Evolutionary conservation across 2,329 filamentous ascomycete species (phyloP).

Genomic region (Cephalotrichum gorgonifer): DNA sequence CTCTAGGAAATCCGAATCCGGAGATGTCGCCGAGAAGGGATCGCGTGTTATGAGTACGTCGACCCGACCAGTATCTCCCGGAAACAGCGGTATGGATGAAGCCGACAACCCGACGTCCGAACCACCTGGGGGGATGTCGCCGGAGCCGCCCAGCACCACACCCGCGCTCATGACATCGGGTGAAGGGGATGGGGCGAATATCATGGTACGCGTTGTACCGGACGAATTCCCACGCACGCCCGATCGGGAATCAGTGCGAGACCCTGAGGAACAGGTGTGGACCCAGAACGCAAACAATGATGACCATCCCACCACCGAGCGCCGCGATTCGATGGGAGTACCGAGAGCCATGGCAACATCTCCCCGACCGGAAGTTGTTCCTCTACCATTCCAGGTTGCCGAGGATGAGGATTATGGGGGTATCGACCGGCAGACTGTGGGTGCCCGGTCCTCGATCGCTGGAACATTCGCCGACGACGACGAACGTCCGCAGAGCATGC

Average conservation of each 20-base stretch:
- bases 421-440: conserved; percentile 18
- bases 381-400: conserved; percentile 56
- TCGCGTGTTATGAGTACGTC: neutral
- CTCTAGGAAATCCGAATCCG: conserved; percentile 36
- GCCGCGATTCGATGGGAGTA: neutral
- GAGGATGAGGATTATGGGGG: conserved; percentile 24
- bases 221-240: conserved; percentile 31
- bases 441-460: conserved; percentile 55
- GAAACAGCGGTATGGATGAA: neutral
- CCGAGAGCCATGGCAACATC: conserved; percentile 19
- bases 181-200: conserved; percentile 29
- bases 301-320: neutral
- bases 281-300: neutral
- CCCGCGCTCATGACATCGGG: conserved; percentile 30
- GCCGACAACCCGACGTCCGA: neutral
- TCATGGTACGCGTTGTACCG: conserved; percentile 42
- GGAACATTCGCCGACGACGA: conserved; percentile 56
- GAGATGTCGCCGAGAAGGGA: neutral
- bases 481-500: conserved; percentile 17
- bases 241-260: conserved; percentile 5
- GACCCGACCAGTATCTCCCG: neutral
- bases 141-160: conserved; percentile 7
- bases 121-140: neutral
- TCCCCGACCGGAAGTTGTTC: conserved; percentile 45
- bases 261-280: conserved; percentile 8